phyloP scores from a whole-genome alignment of 1,284 basidiomycete genomes.

The Xerocomus minutiporus region DNA sequence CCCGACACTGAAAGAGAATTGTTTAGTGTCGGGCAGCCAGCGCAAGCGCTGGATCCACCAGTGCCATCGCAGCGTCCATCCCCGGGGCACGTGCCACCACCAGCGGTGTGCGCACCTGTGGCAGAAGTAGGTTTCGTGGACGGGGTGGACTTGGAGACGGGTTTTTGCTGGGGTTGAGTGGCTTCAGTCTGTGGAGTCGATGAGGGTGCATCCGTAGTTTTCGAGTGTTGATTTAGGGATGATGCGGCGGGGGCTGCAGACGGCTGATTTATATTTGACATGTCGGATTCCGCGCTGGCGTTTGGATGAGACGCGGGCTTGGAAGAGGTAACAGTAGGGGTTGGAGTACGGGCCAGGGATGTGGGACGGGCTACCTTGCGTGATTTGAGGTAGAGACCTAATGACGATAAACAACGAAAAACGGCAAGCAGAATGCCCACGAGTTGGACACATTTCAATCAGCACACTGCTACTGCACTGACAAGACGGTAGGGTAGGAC shows the following conservation, averaged over 20 bases:
- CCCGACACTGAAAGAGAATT: slow-evolving; percentile 57
- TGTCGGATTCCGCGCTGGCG: slow-evolving; percentile 30
- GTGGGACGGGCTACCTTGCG: slow-evolving; percentile 55
- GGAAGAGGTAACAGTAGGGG: slow-evolving; percentile 33
- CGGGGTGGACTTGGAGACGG: slow-evolving; percentile 23
- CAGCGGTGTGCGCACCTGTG: slow-evolving; percentile 32
- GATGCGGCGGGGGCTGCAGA: slow-evolving; percentile 22
- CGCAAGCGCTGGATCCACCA: slow-evolving; percentile 85
- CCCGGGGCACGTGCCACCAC: slow-evolving; percentile 83
- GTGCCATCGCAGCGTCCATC: slow-evolving; percentile 95
- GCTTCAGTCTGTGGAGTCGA: slow-evolving; percentile 27
- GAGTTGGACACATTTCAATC: slow-evolving; percentile 37
- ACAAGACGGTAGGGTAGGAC: slow-evolving; percentile 30
- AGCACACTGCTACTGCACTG: slow-evolving; percentile 36
- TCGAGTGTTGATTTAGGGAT: slow-evolving; percentile 34
- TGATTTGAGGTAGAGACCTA: slow-evolving; percentile 69
- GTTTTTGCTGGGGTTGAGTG: slow-evolving; percentile 26
- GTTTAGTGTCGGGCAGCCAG: slow-evolving; percentile 93
- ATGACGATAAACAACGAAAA: slow-evolving; percentile 30
- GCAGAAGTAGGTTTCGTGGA: slow-evolving; percentile 23
- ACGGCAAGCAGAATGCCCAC: slow-evolving; percentile 35
- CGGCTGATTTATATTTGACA: slow-evolving; percentile 35
- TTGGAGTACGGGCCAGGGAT: slow-evolving; percentile 41
- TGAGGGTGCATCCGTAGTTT: slow-evolving; percentile 29
- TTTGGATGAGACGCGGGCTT: slow-evolving; percentile 30